phyloP scores from a whole-genome alignment of 2,329 filamentous ascomycete genomes.

The Annulohypoxylon truncatum region DNA sequence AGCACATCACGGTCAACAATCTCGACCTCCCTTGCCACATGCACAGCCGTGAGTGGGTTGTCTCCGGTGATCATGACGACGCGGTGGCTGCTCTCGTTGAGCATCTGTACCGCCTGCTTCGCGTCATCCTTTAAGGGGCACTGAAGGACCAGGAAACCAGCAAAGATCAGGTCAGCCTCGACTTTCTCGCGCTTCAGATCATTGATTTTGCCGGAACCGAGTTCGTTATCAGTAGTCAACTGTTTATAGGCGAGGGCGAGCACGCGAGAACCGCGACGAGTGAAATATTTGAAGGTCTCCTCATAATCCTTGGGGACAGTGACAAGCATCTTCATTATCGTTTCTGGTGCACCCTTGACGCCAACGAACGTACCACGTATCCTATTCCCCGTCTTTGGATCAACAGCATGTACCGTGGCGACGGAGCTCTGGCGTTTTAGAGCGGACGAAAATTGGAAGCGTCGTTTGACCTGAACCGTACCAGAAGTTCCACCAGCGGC shows the following conservation, averaged over 20 bases:
- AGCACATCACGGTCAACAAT: conserved; percentile 96
- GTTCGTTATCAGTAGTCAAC: conserved; percentile 81
- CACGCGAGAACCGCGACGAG: conserved; percentile 92
- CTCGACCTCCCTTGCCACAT: conserved; percentile 94
- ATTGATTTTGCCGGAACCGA: conserved; percentile 88
- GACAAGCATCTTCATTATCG: conserved; percentile 92
- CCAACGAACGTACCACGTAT: conserved; percentile 88
- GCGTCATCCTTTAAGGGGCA: conserved; percentile 97
- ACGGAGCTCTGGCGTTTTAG: conserved; percentile 97
- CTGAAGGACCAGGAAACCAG: conserved; percentile 94
- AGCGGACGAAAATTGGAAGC: conserved; percentile 98
- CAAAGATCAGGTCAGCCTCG: conserved; percentile 85
- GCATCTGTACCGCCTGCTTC: conserved; percentile 91
- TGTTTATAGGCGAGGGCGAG: conserved; percentile 95
- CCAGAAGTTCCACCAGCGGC: conserved; percentile 68
- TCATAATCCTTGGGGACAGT: conserved; percentile 89
- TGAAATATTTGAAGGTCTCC: conserved; percentile 98
- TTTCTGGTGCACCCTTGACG: conserved; percentile 97
- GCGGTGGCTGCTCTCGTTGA: conserved; percentile 98
- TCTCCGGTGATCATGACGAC: conserved; percentile 99
- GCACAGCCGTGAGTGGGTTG: conserved; percentile 94
- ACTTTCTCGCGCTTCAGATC: conserved; percentile 94
- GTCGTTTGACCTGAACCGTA: conserved; percentile 91
- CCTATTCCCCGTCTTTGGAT: conserved; percentile 79
- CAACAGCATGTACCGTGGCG: conserved; percentile 79